phyloP scores from a whole-genome alignment of 2,329 filamentous ascomycete species.

The Nemania serpens region DNA sequence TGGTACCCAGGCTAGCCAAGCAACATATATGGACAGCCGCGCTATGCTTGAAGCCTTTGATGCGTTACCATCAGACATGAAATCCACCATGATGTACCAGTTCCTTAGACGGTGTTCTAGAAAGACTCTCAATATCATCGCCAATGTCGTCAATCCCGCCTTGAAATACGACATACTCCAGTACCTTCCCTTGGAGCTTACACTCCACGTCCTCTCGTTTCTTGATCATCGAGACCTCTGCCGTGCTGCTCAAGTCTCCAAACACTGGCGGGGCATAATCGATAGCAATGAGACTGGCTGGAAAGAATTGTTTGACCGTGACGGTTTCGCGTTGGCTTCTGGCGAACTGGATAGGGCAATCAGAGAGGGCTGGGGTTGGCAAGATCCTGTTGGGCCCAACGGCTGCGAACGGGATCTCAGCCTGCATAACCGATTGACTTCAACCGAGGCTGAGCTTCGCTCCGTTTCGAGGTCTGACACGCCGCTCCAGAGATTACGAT shows the following conservation, averaged over 20 bases:
- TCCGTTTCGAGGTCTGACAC: slow-evolving; percentile 49
- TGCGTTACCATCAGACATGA: slow-evolving; percentile 86
- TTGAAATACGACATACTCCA: slow-evolving; percentile 92
- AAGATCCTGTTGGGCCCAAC: slow-evolving; percentile 76
- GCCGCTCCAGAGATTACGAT: slow-evolving; percentile 49
- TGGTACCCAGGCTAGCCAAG: slow-evolving; percentile 35
- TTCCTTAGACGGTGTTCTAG: slow-evolving; percentile 86
- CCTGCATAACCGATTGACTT: slow-evolving; percentile 56
- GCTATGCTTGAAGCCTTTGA: slow-evolving; percentile 89
- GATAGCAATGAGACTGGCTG: slow-evolving; percentile 94
- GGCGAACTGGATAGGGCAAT: slow-evolving; percentile 88
- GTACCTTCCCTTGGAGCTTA: slow-evolving; percentile 82
- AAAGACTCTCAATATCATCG: slow-evolving; percentile 85
- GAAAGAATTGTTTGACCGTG: slow-evolving; percentile 87
- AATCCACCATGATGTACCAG: slow-evolving; percentile 96
- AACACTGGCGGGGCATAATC: slow-evolving; percentile 87
- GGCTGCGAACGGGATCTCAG: slow-evolving; percentile 84
- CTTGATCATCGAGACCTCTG: slow-evolving; percentile 86
- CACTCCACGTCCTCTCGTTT: slow-evolving; percentile 84
- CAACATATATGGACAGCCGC: slow-evolving; percentile 75
- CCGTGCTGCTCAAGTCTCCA: slow-evolving; percentile 89
- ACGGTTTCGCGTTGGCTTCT: slow-evolving; percentile 77
- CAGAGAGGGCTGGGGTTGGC: slow-evolving; percentile 95
- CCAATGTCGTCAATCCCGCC: slow-evolving; percentile 88
- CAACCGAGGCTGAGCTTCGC: slow-evolving; percentile 58